These are phyloP conservation scores for Aspergillus pseudoglaucus DNA, from an alignment of 2,329 filamentous ascomycete genomes.

Conservation along the genomic window DNA sequence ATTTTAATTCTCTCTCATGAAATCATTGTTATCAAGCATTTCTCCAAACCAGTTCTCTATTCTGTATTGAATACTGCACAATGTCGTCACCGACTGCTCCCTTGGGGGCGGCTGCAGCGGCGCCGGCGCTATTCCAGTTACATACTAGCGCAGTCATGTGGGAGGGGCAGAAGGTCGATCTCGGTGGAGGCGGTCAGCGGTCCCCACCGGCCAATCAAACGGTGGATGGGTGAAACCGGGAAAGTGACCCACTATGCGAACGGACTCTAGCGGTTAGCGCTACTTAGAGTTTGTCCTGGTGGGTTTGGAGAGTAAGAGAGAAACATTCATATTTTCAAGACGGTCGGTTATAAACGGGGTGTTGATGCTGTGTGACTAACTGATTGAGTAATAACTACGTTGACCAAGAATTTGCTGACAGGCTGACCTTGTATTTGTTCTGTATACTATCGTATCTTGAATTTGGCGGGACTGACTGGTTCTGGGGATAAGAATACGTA, in stretches of 20 bases:
- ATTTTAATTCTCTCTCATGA: neutral
- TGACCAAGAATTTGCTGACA: no score
- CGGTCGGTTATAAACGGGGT: no score
- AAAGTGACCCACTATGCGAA: neutral
- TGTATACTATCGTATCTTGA: no score
- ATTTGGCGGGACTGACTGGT: no score
- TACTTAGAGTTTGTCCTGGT: neutral
- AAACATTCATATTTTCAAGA: neutral
- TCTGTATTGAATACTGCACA: constrained; percentile 4
- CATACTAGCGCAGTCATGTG: constrained; percentile 12
- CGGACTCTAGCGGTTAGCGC: neutral
- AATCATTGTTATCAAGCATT: constrained; percentile 4
- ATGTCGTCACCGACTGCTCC: constrained; percentile 19
- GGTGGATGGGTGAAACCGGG: neutral
- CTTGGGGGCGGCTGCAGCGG: constrained; percentile 16
- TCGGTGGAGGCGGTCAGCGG: no score
- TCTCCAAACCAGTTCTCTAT: constrained; percentile 1
- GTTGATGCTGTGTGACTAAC: no score
- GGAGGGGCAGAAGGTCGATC: neutral
- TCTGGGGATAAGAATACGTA: no score
- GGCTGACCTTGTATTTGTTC: no score
- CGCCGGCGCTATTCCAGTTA: neutral
- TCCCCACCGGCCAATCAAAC: no score
- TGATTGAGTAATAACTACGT: no score
- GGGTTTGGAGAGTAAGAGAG: neutral